A percentile compares a stretch with the other conserved stretches of the same genome.
Evolutionary conservation across 73 alveolate species (phyloP).

Genomic region (Paramecium caudatum): DNA sequence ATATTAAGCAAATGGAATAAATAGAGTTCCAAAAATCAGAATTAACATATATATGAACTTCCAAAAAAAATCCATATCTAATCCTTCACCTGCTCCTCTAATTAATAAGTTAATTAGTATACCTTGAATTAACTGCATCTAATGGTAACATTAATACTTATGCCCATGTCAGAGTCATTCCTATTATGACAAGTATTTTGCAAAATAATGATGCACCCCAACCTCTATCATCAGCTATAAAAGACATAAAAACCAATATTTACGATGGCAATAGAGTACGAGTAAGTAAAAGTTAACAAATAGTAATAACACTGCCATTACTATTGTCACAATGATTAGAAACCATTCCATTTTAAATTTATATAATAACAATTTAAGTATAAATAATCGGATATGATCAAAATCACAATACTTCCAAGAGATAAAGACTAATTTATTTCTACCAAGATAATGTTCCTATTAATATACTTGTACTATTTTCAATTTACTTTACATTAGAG

Average conservation of each 20-base stretch:
- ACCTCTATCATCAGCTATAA: constrained; percentile 77
- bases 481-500: too few species aligned
- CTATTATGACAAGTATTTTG: constrained; percentile 73
- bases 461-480: too few species aligned
- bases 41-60: constrained; percentile 84
- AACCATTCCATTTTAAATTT: constrained; percentile 55
- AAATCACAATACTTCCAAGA: too few species aligned
- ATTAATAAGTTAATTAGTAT: not conserved
- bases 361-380: not conserved
- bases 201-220: constrained; percentile 78
- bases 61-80: constrained; percentile 93
- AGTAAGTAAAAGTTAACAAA: constrained; percentile 67
- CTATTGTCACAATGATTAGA: constrained; percentile 66
- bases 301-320: constrained; percentile 50
- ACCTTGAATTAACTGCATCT: constrained; percentile 88
- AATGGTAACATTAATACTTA: constrained; percentile 89
- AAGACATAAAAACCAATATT: not conserved
- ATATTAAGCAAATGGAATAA: constrained; percentile 87
- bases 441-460: too few species aligned
- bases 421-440: too few species aligned
- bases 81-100: constrained; percentile 81
- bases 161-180: constrained; percentile 86
- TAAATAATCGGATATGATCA: too few species aligned
- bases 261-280: constrained; percentile 75
- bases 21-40: constrained; percentile 78